Conservation (phyloP, 805 yeast genomes). For the Zygosaccharomyces gambellarensis region DNA sequence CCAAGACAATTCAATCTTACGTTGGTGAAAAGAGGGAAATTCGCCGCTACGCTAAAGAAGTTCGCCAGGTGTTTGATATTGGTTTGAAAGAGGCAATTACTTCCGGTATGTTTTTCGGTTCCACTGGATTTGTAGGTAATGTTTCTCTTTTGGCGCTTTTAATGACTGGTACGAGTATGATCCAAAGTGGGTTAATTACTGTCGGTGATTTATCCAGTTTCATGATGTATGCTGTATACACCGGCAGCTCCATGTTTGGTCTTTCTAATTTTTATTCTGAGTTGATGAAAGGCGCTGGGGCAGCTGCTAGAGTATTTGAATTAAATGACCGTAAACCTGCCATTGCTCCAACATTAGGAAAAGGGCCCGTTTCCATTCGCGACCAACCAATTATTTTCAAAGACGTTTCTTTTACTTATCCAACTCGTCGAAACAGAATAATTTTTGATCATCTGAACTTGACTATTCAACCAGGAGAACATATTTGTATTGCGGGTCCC, state of each 20-base stretch:
- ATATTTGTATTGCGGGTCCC: conserved; percentile 94
- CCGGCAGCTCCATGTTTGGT: conserved; percentile 90
- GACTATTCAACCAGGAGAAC: conserved; percentile 70
- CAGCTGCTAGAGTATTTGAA: conserved; percentile 88
- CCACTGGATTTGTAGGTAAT: conserved; percentile 83
- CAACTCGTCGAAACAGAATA: conserved; percentile 69
- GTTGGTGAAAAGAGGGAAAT: conserved; percentile 81
- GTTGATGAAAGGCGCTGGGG: conserved; percentile 95
- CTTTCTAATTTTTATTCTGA: conserved; percentile 88
- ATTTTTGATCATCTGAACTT: conserved; percentile 62
- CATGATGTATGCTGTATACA: conserved; percentile 91
- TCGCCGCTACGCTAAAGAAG: conserved; percentile 65
- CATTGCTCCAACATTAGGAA: conserved; percentile 64
- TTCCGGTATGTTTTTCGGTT: conserved; percentile 70
- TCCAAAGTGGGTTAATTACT: conserved; percentile 66
- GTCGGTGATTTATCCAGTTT: conserved; percentile 89
- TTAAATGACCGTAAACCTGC: conserved; percentile 71
- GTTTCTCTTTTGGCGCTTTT: conserved; percentile 70
- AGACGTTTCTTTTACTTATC: conserved; percentile 68
- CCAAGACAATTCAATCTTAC: conserved; percentile 84
- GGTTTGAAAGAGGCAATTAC: conserved; percentile 78
- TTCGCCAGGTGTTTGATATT: conserved; percentile 56
- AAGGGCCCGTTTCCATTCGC: conserved; percentile 29
- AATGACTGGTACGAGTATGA: conserved; percentile 78
- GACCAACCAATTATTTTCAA: conserved; percentile 48